These are phyloP conservation scores for Pythium dissimile DNA, from an alignment of 352 stramenopile species.

Conservation along the genomic window DNA sequence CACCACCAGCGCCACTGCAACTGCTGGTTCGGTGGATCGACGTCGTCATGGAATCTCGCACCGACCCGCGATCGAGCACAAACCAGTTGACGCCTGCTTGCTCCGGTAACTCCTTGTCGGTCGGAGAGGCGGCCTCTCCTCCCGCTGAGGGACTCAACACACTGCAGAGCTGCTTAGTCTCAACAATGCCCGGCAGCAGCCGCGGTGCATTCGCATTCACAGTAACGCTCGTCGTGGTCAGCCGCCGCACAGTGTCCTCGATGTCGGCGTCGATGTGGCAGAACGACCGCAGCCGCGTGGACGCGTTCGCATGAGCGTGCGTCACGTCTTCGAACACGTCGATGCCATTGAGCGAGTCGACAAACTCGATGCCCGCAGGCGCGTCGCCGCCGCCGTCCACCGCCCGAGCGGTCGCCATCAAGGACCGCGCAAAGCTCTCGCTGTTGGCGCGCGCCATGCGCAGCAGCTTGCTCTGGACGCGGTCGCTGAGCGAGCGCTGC, in stretches of 20 bases:
- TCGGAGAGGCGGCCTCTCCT: not conserved
- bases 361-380: conserved; percentile 4
- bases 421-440: conserved; percentile 19
- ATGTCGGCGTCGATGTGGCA: conserved; percentile 23
- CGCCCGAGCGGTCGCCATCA: conserved; percentile 1
- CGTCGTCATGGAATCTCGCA: not conserved
- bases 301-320: not conserved
- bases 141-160: not conserved
- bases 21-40: not conserved
- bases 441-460: conserved; percentile 12
- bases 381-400: conserved; percentile 2
- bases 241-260: conserved; percentile 2
- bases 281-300: conserved; percentile 14
- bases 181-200: conserved; percentile 9
- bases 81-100: conserved; percentile 17
- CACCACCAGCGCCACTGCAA: too few relatives aligned
- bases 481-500: conserved; percentile 5
- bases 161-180: conserved; percentile 8
- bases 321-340: conserved; percentile 17
- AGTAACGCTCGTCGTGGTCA: conserved; percentile 2
- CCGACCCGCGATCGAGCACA: conserved; percentile 1
- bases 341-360: conserved; percentile 22
- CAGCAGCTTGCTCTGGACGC: conserved; percentile 4
- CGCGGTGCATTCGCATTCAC: too few relatives aligned
- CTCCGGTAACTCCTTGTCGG: conserved; percentile 11